A percentile compares a stretch with the other conserved stretches of the same genome.
These are phyloP conservation scores for Daldinia bambusicola DNA, from an alignment of 495 filamentous ascomycete genomes.

Conservation along the genomic window DNA sequence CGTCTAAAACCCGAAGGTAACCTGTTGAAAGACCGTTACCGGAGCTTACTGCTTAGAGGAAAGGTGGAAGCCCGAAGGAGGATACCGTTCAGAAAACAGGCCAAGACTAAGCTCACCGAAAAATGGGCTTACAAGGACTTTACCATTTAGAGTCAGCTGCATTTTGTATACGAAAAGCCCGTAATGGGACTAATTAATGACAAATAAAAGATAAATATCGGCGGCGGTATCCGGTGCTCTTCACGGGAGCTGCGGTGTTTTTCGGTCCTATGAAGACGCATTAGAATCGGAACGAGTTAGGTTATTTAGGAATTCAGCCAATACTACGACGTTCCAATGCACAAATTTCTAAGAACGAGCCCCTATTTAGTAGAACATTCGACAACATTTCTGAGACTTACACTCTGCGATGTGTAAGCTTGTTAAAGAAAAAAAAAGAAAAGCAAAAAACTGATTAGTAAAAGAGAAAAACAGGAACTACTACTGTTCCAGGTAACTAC, in stretches of 20 bases:
- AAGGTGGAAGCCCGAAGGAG: slow-evolving; percentile 85
- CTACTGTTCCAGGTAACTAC: too few species aligned
- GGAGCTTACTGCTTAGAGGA: slow-evolving; percentile 85
- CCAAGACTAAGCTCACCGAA: slow-evolving; percentile 81
- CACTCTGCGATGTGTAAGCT: neutral
- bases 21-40: slow-evolving; percentile 87
- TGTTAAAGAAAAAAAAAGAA: neutral
- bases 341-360: slow-evolving; percentile 10
- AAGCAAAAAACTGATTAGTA: neutral
- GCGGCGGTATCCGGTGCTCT: neutral
- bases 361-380: slow-evolving; percentile 28
- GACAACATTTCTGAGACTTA: neutral
- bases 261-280: slow-evolving; percentile 19
- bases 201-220: slow-evolving; percentile 6
- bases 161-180: slow-evolving; percentile 3
- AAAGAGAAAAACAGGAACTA: neutral
- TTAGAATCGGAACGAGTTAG: neutral
- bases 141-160: slow-evolving; percentile 47
- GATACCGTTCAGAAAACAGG: slow-evolving; percentile 80
- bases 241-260: neutral
- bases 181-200: neutral
- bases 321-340: slow-evolving; percentile 20
- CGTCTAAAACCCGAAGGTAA: slow-evolving; percentile 94
- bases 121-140: slow-evolving; percentile 99
- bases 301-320: slow-evolving; percentile 2